A percentile compares a stretch with the other conserved stretches of the same genome.
These are phyloP conservation scores for Linnemannia hyalina DNA, from an alignment of 192 early-diverging fungal species.

Conservation along the genomic window DNA sequence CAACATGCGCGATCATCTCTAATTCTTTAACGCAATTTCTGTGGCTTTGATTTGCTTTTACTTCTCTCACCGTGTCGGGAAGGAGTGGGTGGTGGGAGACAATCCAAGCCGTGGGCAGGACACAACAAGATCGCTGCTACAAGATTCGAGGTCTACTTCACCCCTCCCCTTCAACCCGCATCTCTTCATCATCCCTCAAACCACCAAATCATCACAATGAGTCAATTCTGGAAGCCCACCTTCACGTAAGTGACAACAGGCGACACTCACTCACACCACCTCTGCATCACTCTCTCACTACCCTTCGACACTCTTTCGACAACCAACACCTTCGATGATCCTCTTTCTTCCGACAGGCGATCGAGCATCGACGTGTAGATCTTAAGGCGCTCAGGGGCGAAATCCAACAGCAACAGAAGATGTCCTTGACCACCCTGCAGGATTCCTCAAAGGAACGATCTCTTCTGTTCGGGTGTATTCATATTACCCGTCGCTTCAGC, in stretches of 20 bases:
- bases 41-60: conserved; percentile 1
- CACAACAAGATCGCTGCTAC: background rate
- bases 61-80: conserved; percentile 1
- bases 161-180: background rate
- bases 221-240: conserved; percentile 58
- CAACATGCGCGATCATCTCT: background rate
- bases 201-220: conserved; percentile 23
- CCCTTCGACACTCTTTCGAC: background rate
- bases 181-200: conserved; percentile 18
- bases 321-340: background rate
- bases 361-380: background rate
- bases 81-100: background rate
- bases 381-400: background rate
- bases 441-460: background rate
- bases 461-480: background rate
- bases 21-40: background rate
- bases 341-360: background rate
- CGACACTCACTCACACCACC: background rate
- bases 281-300: background rate
- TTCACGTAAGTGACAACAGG: conserved; percentile 46
- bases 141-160: background rate
- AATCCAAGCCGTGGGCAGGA: background rate
- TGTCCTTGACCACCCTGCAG: background rate
- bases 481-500: background rate
- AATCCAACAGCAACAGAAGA: background rate